phyloP scores from a whole-genome alignment of 345 rosid genomes.

The Hypericum androsaemum region DNA sequence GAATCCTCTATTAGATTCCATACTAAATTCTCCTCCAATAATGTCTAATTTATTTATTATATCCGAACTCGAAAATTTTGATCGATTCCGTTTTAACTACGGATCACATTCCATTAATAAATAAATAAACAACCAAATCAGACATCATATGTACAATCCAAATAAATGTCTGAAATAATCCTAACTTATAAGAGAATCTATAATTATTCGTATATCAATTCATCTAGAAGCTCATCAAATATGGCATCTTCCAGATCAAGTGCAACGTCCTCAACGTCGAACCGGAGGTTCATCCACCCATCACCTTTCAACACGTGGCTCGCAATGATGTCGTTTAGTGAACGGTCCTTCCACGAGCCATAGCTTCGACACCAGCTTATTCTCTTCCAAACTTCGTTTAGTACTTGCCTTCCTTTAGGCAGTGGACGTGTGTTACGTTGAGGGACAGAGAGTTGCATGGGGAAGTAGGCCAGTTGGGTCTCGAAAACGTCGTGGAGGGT shows the following conservation, averaged over 20 bases:
- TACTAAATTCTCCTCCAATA: no score
- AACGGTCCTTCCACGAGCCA: constrained; percentile 25
- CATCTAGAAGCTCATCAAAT: constrained; percentile 26
- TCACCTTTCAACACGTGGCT: constrained; percentile 44
- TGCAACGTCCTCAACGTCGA: constrained; percentile 49
- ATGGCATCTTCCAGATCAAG: constrained; percentile 70
- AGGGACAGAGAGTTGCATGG: constrained; percentile 32
- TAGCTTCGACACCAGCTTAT: constrained; percentile 27
- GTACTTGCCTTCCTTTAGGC: constrained; percentile 35
- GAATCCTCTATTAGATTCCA: no score
- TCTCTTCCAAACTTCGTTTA: constrained; percentile 63
- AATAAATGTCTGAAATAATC: no score
- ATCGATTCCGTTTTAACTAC: no score
- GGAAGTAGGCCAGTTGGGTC: constrained; percentile 42
- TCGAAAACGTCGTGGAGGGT: constrained; percentile 39
- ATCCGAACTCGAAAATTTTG: no score
- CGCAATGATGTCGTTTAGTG: constrained; percentile 51
- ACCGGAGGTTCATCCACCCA: constrained; percentile 52
- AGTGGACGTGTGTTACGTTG: constrained; percentile 14
- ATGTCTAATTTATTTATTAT: no score
- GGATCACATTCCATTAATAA: no score
- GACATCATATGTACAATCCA: no score
- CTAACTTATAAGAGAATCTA: no score
- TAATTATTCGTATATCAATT: no score
- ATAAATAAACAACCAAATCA: no score